A percentile compares a stretch with the other conserved stretches of the same genome.
These are phyloP conservation scores for Telopea speciosissima DNA, from an alignment of 177 flowering plant species.

Conservation along the genomic window DNA sequence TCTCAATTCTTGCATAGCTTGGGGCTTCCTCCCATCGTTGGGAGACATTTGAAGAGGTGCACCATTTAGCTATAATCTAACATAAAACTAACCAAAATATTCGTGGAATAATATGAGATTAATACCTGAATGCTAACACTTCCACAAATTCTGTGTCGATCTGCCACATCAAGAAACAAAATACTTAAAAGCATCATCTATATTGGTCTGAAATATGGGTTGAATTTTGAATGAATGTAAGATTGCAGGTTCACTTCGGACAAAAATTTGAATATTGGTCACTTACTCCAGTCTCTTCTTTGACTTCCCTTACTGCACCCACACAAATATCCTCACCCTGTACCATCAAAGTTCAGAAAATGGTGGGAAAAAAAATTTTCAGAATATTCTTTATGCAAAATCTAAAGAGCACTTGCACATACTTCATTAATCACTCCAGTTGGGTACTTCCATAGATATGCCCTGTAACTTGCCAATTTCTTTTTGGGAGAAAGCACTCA, in stretches of 20 bases:
- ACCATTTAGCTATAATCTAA: too few species aligned
- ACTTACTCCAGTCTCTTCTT: constrained; percentile 47
- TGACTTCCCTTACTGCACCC: constrained; percentile 39
- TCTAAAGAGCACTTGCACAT: not conserved
- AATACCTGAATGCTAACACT: too few species aligned
- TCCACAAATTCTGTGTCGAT: too few species aligned
- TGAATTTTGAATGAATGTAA: not conserved
- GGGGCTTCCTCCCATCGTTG: too few species aligned
- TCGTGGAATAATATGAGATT: too few species aligned
- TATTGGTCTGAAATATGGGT: not conserved
- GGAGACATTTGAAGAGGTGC: too few species aligned
- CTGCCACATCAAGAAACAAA: constrained; percentile 15
- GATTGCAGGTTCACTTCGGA: not conserved
- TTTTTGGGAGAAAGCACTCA: too few species aligned
- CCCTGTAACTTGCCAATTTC: constrained; percentile 30
- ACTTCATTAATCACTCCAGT: constrained; percentile 40
- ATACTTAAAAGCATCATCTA: not conserved
- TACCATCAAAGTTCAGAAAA: constrained; percentile 5
- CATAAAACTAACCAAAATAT: too few species aligned
- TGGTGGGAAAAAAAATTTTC: not conserved
- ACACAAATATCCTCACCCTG: constrained; percentile 38
- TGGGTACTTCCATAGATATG: constrained; percentile 40
- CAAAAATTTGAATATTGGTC: not conserved
- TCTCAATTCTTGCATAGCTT: too few species aligned
- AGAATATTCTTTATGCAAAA: not conserved